phyloP scores from a whole-genome alignment of 1,284 basidiomycete species.

The Ceraceosorus guamensis region DNA sequence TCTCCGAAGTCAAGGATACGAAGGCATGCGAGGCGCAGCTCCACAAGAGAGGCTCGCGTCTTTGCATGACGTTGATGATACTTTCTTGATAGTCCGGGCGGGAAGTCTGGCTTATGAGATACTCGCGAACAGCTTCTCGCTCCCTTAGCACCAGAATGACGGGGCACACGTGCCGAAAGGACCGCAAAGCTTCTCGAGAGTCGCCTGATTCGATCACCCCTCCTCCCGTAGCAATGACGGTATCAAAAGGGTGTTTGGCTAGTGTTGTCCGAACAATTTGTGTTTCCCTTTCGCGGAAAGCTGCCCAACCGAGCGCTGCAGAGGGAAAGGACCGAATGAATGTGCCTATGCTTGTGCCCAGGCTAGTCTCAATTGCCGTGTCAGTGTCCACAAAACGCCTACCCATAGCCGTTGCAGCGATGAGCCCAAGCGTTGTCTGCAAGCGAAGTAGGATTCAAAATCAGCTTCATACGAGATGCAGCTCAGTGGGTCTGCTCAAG shows the following conservation, averaged over 20 bases:
- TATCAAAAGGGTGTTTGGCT: slow-evolving; percentile 5
- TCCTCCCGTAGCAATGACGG: slow-evolving; percentile 10
- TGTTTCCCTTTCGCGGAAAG: slow-evolving; percentile 6
- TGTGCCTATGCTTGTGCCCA: not conserved
- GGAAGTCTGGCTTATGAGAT: not conserved
- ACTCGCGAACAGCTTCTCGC: slow-evolving; percentile 2
- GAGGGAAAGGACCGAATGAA: not conserved
- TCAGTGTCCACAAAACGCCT: slow-evolving; percentile 11
- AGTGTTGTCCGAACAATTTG: slow-evolving; percentile 3
- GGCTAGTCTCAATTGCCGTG: not conserved
- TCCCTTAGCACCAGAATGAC: slow-evolving; percentile 13
- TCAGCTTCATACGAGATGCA: too few relatives aligned
- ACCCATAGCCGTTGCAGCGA: slow-evolving; percentile 8
- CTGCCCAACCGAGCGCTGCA: slow-evolving; percentile 3
- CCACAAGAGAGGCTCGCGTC: slow-evolving; percentile 9
- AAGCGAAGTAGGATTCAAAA: not conserved
- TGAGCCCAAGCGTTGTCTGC: slow-evolving; percentile 14
- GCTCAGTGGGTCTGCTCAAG: not conserved
- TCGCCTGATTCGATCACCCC: slow-evolving; percentile 10
- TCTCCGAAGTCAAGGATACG: slow-evolving; percentile 6
- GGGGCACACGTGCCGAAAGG: not conserved
- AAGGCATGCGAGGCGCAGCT: slow-evolving; percentile 6
- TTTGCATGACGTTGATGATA: not conserved
- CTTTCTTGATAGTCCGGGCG: slow-evolving; percentile 6
- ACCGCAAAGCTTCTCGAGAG: not conserved